phyloP scores from a whole-genome alignment of 257 asterid genomes.

The Ehretia macrophylla region DNA sequence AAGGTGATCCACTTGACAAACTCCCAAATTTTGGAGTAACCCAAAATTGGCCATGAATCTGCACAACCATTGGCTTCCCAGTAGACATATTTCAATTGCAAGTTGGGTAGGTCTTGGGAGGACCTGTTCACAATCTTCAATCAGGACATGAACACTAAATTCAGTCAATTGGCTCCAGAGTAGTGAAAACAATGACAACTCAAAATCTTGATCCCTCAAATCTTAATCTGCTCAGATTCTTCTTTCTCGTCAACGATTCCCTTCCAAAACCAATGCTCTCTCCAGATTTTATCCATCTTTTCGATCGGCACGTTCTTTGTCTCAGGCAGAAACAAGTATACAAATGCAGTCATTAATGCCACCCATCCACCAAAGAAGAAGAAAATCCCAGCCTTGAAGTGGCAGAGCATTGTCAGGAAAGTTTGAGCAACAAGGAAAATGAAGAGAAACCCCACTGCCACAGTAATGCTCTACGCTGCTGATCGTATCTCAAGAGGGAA shows the following conservation, averaged over 20 bases:
- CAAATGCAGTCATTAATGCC: constrained; percentile 35
- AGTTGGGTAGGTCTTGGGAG: too few relatives aligned
- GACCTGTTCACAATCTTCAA: neutral
- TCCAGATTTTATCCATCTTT: constrained; percentile 40
- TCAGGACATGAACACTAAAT: too few relatives aligned
- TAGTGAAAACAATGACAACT: too few relatives aligned
- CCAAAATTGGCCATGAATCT: too few relatives aligned
- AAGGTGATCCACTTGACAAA: too few relatives aligned
- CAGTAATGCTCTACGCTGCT: constrained; percentile 46
- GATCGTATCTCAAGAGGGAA: constrained; percentile 51
- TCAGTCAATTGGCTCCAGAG: too few relatives aligned
- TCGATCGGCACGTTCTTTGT: constrained; percentile 45
- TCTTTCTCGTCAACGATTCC: constrained; percentile 4
- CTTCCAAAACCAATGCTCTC: constrained; percentile 48
- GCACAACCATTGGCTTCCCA: too few relatives aligned
- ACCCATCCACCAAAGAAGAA: constrained; percentile 53
- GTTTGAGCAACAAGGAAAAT: constrained; percentile 43
- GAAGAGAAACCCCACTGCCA: constrained; percentile 26
- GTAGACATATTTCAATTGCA: too few relatives aligned
- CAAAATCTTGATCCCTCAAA: too few relatives aligned
- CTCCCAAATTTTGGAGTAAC: too few relatives aligned
- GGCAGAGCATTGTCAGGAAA: constrained; percentile 46
- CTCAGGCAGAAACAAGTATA: constrained; percentile 41
- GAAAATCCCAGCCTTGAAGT: constrained; percentile 42
- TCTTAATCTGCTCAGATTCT: too few relatives aligned